Conservation (phyloP, 2,329 filamentous ascomycete genomes). For the Aspergillus pseudoviridinutans region DNA sequence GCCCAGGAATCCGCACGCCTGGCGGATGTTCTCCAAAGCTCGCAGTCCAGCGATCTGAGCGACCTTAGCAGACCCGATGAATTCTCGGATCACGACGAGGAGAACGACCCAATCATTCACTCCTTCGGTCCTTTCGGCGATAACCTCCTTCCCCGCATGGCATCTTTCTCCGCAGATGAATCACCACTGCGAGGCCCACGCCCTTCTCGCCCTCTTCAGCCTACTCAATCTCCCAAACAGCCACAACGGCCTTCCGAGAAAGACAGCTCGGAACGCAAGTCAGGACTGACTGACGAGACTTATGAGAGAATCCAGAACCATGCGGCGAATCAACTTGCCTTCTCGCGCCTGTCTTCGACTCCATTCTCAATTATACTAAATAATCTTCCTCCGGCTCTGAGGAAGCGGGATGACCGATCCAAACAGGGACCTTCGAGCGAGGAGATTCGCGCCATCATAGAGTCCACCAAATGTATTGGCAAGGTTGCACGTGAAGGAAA, state of each 20-base stretch:
- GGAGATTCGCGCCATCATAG: conserved; percentile 67
- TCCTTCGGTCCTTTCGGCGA: conserved; percentile 89
- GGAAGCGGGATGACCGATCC: conserved; percentile 48
- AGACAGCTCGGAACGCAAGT: conserved; percentile 17
- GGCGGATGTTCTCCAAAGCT: conserved; percentile 27
- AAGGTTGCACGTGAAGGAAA: conserved; percentile 89
- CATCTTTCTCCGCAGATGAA: conserved; percentile 65
- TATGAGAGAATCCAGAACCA: conserved; percentile 61
- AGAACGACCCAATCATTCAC: conserved; percentile 89
- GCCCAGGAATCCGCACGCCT: conserved; percentile 31
- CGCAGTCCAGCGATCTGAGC: conserved; percentile 30
- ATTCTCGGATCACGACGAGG: conserved; percentile 77
- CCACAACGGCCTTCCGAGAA: conserved; percentile 19
- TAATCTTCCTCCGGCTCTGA: conserved; percentile 67
- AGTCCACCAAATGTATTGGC: conserved; percentile 73
- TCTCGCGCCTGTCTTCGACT: conserved; percentile 85
- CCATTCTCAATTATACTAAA: conserved; percentile 85
- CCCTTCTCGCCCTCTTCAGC: conserved; percentile 30
- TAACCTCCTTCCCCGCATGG: conserved; percentile 76
- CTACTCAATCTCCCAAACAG: conserved; percentile 29
- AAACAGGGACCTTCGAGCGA: conserved; percentile 52
- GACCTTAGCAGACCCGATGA: conserved; percentile 51
- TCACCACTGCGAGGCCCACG: conserved; percentile 55
- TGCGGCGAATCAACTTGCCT: conserved; percentile 91
- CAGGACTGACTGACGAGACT: conserved; percentile 21